A percentile compares a stretch with the other conserved stretches of the same genome.
Evolutionary conservation across 1,139 yeast genomes (phyloP).

Genomic region (Fermentozyma sake): DNA sequence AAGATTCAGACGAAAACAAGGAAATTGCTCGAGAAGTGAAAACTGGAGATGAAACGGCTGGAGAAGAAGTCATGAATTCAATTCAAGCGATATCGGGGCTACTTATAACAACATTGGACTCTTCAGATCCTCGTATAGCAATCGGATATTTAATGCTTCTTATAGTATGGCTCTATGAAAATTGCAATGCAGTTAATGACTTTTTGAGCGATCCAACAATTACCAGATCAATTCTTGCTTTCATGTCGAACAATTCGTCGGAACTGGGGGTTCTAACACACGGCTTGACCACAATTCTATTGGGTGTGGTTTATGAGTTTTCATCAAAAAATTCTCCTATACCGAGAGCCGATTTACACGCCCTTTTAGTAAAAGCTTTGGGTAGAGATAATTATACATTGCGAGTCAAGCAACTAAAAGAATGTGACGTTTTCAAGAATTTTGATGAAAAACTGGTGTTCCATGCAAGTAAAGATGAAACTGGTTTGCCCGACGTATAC

Average conservation of each 20-base stretch:
- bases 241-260: conserved; percentile 56
- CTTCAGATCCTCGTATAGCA: conserved; percentile 70
- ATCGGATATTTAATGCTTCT: conserved; percentile 76
- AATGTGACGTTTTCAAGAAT: conserved; percentile 49
- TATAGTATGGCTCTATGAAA: conserved; percentile 76
- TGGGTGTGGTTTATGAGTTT: conserved; percentile 83
- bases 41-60: conserved; percentile 63
- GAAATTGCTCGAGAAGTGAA: conserved; percentile 49
- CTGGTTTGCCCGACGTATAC: conserved; percentile 84
- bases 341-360: conserved; percentile 58
- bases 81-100: conserved; percentile 81
- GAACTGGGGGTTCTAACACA: conserved; percentile 61
- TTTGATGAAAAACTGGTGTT: conserved; percentile 42
- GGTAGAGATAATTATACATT: conserved; percentile 80
- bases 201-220: conserved; percentile 66
- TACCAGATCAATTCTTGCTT: conserved; percentile 64
- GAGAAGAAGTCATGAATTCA: conserved; percentile 72
- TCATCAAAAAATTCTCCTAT: conserved; percentile 69
- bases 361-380: conserved; percentile 59
- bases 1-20: conserved; percentile 50
- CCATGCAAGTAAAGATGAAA: conserved; percentile 49
- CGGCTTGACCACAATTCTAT: conserved; percentile 66
- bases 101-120: conserved; percentile 59
- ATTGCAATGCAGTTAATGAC: conserved; percentile 68
- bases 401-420: conserved; percentile 69